Evolutionary conservation across 495 filamentous ascomycete genomes (phyloP).

Genomic region (Daldinia childiae): DNA sequence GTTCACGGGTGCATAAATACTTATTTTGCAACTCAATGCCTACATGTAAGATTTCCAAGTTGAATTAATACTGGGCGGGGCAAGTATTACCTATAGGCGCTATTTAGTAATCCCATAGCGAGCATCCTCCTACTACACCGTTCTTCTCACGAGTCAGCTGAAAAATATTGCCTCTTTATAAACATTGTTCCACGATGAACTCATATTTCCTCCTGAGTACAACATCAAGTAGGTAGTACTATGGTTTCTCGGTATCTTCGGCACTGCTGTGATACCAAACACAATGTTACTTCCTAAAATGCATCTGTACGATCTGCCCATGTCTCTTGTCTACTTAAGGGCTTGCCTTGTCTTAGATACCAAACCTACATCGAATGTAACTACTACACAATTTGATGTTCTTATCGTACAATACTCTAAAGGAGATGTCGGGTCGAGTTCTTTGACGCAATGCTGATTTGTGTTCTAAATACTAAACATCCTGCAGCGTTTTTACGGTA

Average conservation of each 20-base stretch:
- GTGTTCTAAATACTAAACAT: background rate
- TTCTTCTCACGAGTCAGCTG: background rate
- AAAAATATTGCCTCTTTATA: constrained; percentile 8
- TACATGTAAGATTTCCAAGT: background rate
- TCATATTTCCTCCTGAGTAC: constrained; percentile 15
- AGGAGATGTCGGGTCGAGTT: constrained; percentile 5
- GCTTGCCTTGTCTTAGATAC: constrained; percentile 24
- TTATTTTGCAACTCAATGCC: background rate
- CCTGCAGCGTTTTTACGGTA: background rate
- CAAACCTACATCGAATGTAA: constrained; percentile 12
- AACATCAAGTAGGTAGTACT: constrained; percentile 7
- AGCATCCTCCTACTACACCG: background rate
- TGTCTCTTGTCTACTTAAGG: constrained; percentile 5
- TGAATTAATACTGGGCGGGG: background rate
- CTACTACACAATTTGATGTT: constrained; percentile 3
- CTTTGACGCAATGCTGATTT: constrained; percentile 4
- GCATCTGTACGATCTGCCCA: constrained; percentile 9
- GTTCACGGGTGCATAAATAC: background rate
- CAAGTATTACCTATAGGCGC: background rate
- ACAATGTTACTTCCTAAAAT: constrained; percentile 18
- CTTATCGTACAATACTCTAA: constrained; percentile 10
- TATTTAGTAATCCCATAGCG: background rate
- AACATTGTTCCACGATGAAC: constrained; percentile 11
- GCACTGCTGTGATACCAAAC: constrained; percentile 27
- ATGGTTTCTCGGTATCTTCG: constrained; percentile 36